Conservation (phyloP, 805 yeast genomes). For the Barnettozyma sp. region DNA sequence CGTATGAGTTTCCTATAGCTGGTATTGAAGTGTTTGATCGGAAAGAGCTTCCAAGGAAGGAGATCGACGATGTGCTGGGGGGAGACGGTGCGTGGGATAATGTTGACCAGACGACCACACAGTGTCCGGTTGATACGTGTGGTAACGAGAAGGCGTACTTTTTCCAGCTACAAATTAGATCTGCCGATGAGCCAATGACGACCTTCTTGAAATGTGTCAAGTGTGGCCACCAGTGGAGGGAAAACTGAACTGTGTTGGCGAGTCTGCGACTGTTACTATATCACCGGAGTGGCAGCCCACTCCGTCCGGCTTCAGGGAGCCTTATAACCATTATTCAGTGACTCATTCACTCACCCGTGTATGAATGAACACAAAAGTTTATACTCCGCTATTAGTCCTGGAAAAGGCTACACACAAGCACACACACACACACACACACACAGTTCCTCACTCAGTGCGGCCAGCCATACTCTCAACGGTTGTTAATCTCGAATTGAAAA, state of each 20-base stretch:
- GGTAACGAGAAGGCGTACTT: conserved; percentile 89
- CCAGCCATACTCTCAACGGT: no score
- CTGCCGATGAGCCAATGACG: conserved; percentile 99
- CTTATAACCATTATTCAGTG: no score
- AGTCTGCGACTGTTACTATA: neutral
- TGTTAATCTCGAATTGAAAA: no score
- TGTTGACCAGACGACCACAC: conserved; percentile 90
- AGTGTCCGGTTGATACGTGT: conserved; percentile 85
- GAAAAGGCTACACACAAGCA: no score
- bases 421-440: no score
- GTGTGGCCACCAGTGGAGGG: conserved; percentile 96
- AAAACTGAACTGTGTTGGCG: conserved; percentile 44
- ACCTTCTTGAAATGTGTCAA: conserved; percentile 93
- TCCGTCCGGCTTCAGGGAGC: no score
- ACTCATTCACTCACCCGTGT: no score
- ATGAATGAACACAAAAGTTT: no score
- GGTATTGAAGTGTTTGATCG: conserved; percentile 84
- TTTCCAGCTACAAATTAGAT: conserved; percentile 92
- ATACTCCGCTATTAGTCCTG: no score
- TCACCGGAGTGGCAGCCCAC: no score
- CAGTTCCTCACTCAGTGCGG: no score
- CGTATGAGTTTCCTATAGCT: conserved; percentile 84
- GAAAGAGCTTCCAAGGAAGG: conserved; percentile 74
- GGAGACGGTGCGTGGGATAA: conserved; percentile 99
- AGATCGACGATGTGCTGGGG: conserved; percentile 94